phyloP scores from a whole-genome alignment of 2,329 filamentous ascomycete genomes.

The Trichoderma sp. region DNA sequence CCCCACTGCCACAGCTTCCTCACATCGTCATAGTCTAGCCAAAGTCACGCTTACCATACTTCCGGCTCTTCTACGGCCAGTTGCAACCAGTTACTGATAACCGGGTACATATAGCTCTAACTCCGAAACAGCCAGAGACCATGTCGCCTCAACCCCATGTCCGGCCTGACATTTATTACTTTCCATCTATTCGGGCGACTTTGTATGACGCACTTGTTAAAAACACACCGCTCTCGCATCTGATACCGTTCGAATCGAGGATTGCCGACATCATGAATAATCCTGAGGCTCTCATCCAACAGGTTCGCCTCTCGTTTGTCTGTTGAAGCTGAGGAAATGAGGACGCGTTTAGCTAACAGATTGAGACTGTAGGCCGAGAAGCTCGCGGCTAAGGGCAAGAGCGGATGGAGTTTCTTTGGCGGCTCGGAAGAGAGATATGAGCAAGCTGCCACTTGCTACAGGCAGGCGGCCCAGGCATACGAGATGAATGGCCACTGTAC shows the following conservation, averaged over 20 bases:
- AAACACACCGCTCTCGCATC: background rate
- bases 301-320: constrained; percentile 51
- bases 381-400: constrained; percentile 68
- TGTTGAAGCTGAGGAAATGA: background rate
- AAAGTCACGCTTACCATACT: constrained; percentile 2
- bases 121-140: background rate
- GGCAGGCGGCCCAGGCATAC: constrained; percentile 88
- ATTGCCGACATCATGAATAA: constrained; percentile 63
- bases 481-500: constrained; percentile 81
- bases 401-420: constrained; percentile 89
- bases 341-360: background rate
- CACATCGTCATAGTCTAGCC: constrained; percentile 21
- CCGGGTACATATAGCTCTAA: background rate
- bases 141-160: background rate
- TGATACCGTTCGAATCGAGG: background rate
- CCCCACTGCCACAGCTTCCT: constrained; percentile 7
- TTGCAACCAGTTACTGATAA: background rate
- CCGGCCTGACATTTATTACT: background rate
- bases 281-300: constrained; percentile 75
- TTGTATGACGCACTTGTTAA: background rate
- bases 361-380: constrained; percentile 73
- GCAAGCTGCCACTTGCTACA: constrained; percentile 83
- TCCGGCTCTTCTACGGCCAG: background rate
- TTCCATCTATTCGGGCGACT: background rate
- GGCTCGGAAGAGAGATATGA: constrained; percentile 86